phyloP scores from a whole-genome alignment of 306 rosid species.

The Prosopis cineraria region DNA sequence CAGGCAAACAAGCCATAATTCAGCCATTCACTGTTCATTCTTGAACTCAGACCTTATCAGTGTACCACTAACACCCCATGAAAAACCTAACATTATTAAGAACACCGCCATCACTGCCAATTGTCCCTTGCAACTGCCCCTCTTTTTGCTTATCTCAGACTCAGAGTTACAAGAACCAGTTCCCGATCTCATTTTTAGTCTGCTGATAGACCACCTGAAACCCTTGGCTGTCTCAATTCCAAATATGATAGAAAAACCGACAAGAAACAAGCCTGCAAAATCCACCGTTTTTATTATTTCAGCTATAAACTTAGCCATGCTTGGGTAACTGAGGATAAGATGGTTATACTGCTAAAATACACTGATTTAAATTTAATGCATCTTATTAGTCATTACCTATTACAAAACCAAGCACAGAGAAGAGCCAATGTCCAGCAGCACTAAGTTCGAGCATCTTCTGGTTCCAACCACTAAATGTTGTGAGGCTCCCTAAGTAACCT shows the following conservation, averaged over 20 bases:
- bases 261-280: constrained; percentile 76
- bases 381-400: constrained; percentile 63
- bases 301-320: constrained; percentile 20
- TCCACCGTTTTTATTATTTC: background rate
- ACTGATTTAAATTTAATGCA: background rate
- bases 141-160: constrained; percentile 44
- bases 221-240: constrained; percentile 86
- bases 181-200: constrained; percentile 31
- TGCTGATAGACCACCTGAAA: constrained; percentile 57
- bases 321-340: background rate
- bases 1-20: constrained; percentile 78
- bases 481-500: constrained; percentile 92
- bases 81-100: constrained; percentile 46
- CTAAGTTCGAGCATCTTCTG: constrained; percentile 90
- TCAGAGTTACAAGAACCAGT: constrained; percentile 30
- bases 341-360: background rate
- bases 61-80: constrained; percentile 62
- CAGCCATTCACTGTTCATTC: constrained; percentile 50
- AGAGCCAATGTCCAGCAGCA: constrained; percentile 68
- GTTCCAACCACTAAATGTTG: constrained; percentile 95
- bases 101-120: constrained; percentile 49
- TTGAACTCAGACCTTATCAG: constrained; percentile 49
- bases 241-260: constrained; percentile 57
- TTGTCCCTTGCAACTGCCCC: constrained; percentile 51
- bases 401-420: constrained; percentile 62